Conservation (phyloP, 805 yeast genomes). For the Candida hispaniensis region DNA sequence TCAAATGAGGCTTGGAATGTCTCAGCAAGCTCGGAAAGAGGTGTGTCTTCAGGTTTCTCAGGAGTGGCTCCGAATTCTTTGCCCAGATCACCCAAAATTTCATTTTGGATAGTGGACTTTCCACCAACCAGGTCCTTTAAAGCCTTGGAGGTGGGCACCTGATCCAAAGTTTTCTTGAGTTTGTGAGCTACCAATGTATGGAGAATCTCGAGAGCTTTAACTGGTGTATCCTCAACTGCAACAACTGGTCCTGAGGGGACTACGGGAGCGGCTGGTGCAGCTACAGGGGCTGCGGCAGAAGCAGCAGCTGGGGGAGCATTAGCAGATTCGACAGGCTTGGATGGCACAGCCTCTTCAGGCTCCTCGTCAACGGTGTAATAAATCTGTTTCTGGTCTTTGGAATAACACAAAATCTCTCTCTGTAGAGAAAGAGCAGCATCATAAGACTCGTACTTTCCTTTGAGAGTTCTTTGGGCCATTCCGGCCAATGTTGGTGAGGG, state of each 20-base stretch:
- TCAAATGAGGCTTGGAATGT: constrained; percentile 82
- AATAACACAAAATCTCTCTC: constrained; percentile 90
- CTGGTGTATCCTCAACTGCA: constrained; percentile 81
- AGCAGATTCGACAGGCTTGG: constrained; percentile 34
- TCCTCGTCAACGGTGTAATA: constrained; percentile 55
- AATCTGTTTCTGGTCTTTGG: constrained; percentile 92
- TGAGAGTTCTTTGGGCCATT: constrained; percentile 94
- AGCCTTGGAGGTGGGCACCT: constrained; percentile 80
- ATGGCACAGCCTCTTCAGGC: constrained; percentile 26
- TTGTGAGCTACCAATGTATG: constrained; percentile 93
- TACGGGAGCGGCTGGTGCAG: constrained; percentile 52
- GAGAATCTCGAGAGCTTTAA: constrained; percentile 67
- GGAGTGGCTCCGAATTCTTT: constrained; percentile 98
- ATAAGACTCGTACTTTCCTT: constrained; percentile 91
- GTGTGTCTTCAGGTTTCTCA: constrained; percentile 98
- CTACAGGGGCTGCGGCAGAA: constrained; percentile 46
- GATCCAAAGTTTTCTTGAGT: constrained; percentile 80
- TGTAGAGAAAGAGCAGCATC: constrained; percentile 91
- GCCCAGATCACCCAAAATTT: constrained; percentile 95
- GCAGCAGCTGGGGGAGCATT: constrained; percentile 49
- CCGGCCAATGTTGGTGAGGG: constrained; percentile 98
- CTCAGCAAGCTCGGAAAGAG: constrained; percentile 90
- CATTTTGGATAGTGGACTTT: constrained; percentile 97
- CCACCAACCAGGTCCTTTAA: constrained; percentile 97
- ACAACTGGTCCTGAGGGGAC: constrained; percentile 74